A percentile compares a stretch with the other conserved stretches of the same genome.
Evolutionary conservation across 768 basidiomycete genomes (phyloP).

Genomic region (Tulasnella sp.): DNA sequence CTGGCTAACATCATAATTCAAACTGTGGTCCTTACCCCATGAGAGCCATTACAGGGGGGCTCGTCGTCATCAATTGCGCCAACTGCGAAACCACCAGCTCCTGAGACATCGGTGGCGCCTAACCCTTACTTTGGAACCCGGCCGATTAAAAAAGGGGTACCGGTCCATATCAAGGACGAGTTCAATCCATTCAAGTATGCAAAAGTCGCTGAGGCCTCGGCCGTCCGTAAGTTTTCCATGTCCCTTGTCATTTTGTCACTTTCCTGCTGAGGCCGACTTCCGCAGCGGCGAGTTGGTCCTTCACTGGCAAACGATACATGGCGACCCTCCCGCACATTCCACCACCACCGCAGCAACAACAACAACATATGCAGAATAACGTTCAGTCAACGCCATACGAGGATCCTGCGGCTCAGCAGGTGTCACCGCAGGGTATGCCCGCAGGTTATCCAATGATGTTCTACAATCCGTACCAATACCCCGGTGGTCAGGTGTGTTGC

Average conservation of each 20-base stretch:
- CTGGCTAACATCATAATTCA: not conserved
- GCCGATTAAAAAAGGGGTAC: conserved; percentile 51
- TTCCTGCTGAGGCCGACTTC: not conserved
- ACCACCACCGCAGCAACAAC: conserved; percentile 41
- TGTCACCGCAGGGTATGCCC: conserved; percentile 31
- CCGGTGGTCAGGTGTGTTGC: conserved; percentile 48
- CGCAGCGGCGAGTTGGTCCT: conserved; percentile 73
- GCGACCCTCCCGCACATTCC: conserved; percentile 53
- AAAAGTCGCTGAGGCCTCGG: conserved; percentile 64
- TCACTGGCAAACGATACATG: conserved; percentile 77
- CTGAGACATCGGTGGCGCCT: conserved; percentile 5
- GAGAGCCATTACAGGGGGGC: conserved; percentile 23
- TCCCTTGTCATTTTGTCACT: not conserved
- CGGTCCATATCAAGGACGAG: conserved; percentile 86
- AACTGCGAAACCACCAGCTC: conserved; percentile 29
- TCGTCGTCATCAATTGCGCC: conserved; percentile 25
- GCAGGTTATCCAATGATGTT: conserved; percentile 36
- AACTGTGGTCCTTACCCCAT: not conserved
- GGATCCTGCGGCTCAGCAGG: conserved; percentile 49
- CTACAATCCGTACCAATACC: conserved; percentile 68
- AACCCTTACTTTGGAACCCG: conserved; percentile 90
- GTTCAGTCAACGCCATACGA: conserved; percentile 71
- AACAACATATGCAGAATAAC: conserved; percentile 39
- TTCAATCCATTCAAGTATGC: conserved; percentile 93
- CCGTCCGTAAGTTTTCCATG: conserved; percentile 49